Conservation (phyloP, 2,329 filamentous ascomycete species). For the Cercospora citrullina region DNA sequence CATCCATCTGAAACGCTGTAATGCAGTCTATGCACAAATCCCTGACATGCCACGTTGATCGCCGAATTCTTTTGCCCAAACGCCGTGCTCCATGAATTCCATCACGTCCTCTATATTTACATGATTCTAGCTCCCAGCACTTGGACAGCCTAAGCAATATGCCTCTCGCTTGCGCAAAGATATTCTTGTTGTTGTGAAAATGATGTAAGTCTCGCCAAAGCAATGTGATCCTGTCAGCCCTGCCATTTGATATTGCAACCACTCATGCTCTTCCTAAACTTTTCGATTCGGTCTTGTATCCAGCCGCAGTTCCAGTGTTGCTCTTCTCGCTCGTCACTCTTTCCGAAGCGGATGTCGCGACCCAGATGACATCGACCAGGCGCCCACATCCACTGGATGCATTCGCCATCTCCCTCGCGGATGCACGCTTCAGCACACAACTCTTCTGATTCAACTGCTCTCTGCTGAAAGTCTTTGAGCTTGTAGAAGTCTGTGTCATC, state of each 20-base stretch:
- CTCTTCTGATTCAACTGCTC: slow-evolving; percentile 31
- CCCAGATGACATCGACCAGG: slow-evolving; percentile 39
- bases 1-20: background rate
- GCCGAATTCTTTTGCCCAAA: background rate
- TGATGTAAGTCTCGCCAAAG: background rate
- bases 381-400: slow-evolving; percentile 41
- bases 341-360: slow-evolving; percentile 37
- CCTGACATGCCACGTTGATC: background rate
- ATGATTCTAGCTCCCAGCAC: background rate
- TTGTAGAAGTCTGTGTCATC: slow-evolving; percentile 29
- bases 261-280: slow-evolving; percentile 29
- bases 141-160: background rate
- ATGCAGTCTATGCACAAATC: background rate
- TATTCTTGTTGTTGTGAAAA: background rate
- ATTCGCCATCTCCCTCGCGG: slow-evolving; percentile 27
- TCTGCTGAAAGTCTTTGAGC: slow-evolving; percentile 32
- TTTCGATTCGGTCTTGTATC: slow-evolving; percentile 32
- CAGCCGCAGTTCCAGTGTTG: slow-evolving; percentile 39
- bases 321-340: slow-evolving; percentile 34
- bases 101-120: background rate
- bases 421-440: slow-evolving; percentile 37
- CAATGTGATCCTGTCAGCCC: slow-evolving; percentile 6
- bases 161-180: background rate
- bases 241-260: slow-evolving; percentile 31
- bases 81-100: background rate